A percentile compares a stretch with the other conserved stretches of the same genome.
Conservation (phyloP, 2,329 filamentous ascomycete species). For the Paecilomyces sp. region DNA sequence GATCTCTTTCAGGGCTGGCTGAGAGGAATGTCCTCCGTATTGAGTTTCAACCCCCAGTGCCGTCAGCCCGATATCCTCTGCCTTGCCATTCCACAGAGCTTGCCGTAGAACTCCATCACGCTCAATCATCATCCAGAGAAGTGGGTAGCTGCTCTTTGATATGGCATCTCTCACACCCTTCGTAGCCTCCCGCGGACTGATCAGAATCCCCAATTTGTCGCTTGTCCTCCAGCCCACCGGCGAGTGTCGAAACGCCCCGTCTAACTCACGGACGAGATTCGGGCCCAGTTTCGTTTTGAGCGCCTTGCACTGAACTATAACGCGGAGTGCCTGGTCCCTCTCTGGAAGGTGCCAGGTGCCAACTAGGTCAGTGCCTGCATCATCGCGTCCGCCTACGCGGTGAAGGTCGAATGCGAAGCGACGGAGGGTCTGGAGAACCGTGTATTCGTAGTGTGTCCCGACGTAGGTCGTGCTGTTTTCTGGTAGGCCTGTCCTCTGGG, state of each 20-base stretch:
- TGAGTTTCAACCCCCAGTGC: slow-evolving; percentile 31
- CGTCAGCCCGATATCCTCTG: slow-evolving; percentile 30
- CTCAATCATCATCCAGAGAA: slow-evolving; percentile 54
- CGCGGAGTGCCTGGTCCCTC: slow-evolving; percentile 28
- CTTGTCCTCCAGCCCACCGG: slow-evolving; percentile 64
- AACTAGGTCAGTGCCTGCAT: slow-evolving; percentile 41
- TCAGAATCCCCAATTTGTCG: slow-evolving; percentile 63
- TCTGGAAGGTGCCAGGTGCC: slow-evolving; percentile 38
- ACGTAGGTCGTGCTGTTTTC: slow-evolving; percentile 33
- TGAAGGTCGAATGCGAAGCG: slow-evolving; percentile 32
- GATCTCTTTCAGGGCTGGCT: slow-evolving; percentile 15
- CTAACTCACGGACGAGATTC: slow-evolving; percentile 39
- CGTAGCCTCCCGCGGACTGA: slow-evolving; percentile 63
- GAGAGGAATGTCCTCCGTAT: slow-evolving; percentile 16
- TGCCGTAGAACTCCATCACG: slow-evolving; percentile 31
- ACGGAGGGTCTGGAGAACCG: slow-evolving; percentile 31
- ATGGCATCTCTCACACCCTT: slow-evolving; percentile 71
- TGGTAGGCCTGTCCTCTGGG: slow-evolving; percentile 29
- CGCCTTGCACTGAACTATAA: slow-evolving; percentile 42
- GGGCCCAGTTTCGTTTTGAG: slow-evolving; percentile 35
- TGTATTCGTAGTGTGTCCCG: slow-evolving; percentile 43
- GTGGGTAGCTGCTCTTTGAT: slow-evolving; percentile 57
- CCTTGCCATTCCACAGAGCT: slow-evolving; percentile 38
- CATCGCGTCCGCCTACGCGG: slow-evolving; percentile 39
- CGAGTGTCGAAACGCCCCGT: slow-evolving; percentile 66